Evolutionary conservation across 1,284 basidiomycete species (phyloP), one percentile per base, ranked within the genome.

Genomic region (Porogramme epimiltina): DNA sequence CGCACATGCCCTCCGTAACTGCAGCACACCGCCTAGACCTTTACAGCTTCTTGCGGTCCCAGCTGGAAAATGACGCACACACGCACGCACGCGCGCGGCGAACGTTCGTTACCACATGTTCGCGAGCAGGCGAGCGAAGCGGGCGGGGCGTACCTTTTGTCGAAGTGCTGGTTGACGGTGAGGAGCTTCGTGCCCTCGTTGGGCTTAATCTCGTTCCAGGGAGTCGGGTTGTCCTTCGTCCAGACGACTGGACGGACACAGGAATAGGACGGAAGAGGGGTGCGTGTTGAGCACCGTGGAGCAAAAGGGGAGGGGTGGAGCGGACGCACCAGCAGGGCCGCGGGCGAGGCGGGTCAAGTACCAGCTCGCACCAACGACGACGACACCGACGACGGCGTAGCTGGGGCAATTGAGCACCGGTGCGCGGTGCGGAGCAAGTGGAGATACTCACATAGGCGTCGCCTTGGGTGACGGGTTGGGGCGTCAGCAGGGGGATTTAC

Each of bases 181-280:
- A 84, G 65, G 50, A 92, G 42, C 73, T 92, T 92, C 51, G 80
- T 87, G 57, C 79, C 79, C 70, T 91, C 82, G 60, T 85, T 77
- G 36, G 80, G 84, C 66, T 88, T 79, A 66, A 92, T 78, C 54
- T 80, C 76, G 68, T 89, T 87, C 87, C 88, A 92, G 18, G 90
- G 89, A 11, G 84, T 84, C 11, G 89, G 88, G 76, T 92, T 92
- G 65, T 62, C 74, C 74, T 84, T 89, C 41, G 87, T 84, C 89
- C 90, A 92, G 64, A 91, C 73, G 56, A 92, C 89, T 91, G 56
- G 2, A 55, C 23, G 42, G 33, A 36, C 39, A 18, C 18, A 40
- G 43, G 16, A 46, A 43, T 4, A 10, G 20, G 10, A 44, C 26
- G 24, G 37, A 36, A 44, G 41, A 40, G 28, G 37, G 45, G 39